Evolutionary conservation across 768 basidiomycete genomes (phyloP), one percentile per base, ranked within the genome.

Genomic region (Boletus vinaceobasis): DNA sequence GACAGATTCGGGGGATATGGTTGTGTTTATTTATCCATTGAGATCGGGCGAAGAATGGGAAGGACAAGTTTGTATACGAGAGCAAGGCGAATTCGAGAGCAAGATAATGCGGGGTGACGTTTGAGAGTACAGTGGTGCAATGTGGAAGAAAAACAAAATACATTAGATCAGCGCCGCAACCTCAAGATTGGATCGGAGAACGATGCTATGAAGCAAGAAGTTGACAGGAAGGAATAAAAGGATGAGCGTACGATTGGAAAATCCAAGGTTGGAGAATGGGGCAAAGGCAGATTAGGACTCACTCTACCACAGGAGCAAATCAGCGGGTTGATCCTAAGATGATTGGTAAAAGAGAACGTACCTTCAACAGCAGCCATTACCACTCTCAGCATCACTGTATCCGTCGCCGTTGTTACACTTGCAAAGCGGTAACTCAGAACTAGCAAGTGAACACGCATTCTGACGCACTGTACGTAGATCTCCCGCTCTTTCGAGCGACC

Each of bases 301-400:
- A 90, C 87, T 88, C 87, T 88, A 62, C 39, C n/a, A 23, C 4
- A 23, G 23, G 15, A 60, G 60, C 52, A 53, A 29, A 58, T 66
- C 54, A 63, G 64, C 36, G 2, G 4, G 43, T 2, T 40, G 39
- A 54, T 53, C n/a, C 58, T 45, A 4, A 36, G 10, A 42, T 7
- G 6, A 14, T 27, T 23, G 26, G 11, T 26, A 56, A 43, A 43
- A 37, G 9, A 36, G 46, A 52, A 77, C 84, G 62, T 58, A 91
- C 91, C 92, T 93, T 93, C 90, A 48, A 94, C 92, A 57, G 94
- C 93, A 59, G 90, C 90, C 94, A 96, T 96, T 15, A 98, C 90
- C 19, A 95, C 90, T 62, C 88, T 79, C 47, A 95, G 73, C 79
- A 93, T 80, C 19, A 82, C 89, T 1, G 92, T 94, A 74, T 95